These are phyloP conservation scores for Dentiscutata heterogama DNA, from an alignment of 371 early-diverging fungal species.

Conservation along the genomic window DNA sequence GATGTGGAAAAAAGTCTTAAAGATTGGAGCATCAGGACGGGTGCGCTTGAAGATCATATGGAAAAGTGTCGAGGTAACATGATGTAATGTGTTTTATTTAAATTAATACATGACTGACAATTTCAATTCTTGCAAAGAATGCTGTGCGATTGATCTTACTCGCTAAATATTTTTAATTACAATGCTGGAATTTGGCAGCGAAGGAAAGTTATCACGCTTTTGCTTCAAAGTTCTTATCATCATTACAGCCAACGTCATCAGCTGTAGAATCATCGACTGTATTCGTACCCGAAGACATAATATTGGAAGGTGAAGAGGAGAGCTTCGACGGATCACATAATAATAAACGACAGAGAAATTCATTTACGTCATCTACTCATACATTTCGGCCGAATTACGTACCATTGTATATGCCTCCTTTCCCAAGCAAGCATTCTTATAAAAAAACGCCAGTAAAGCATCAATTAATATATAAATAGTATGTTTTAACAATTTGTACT, in stretches of 20 bases:
- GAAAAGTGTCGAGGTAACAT: not conserved
- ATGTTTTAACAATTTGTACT: not conserved
- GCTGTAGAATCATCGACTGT: not conserved
- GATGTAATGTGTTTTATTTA: too few relatives aligned
- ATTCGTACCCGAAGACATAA: not conserved
- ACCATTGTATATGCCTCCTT: conserved; percentile 9
- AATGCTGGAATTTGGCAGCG: not conserved
- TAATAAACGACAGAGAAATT: not conserved
- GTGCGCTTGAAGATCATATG: conserved; percentile 5
- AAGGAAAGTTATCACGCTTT: conserved; percentile 17
- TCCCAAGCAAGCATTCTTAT: conserved; percentile 30
- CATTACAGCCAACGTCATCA: not conserved
- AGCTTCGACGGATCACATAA: not conserved
- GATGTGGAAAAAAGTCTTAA: conserved; percentile 32
- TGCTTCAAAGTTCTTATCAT: not conserved
- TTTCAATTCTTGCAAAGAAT: too few relatives aligned
- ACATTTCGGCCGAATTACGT: conserved; percentile 25
- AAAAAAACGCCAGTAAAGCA: conserved; percentile 32
- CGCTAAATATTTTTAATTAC: not conserved
- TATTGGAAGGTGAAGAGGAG: not conserved
- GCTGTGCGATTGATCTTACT: not conserved
- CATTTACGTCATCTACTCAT: not conserved
- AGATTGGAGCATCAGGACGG: conserved; percentile 7
- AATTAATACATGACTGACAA: too few relatives aligned
- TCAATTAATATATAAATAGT: not conserved